phyloP scores from a whole-genome alignment of 768 basidiomycete species.

The Hebeloma cylindrosporum region DNA sequence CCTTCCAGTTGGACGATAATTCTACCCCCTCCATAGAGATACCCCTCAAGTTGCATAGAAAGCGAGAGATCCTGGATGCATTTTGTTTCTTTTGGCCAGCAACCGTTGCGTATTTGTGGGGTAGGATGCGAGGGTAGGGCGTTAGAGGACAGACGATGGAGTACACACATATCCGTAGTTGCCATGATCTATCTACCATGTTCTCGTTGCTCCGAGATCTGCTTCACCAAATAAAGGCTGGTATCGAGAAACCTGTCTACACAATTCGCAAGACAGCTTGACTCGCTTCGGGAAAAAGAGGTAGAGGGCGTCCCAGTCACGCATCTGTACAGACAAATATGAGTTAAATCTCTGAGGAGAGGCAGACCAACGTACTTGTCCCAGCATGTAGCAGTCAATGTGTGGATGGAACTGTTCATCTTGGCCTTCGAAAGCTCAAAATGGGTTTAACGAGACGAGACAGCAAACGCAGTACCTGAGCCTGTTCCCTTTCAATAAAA shows the following conservation, averaged over 20 bases:
- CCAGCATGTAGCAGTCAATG: constrained; percentile 85
- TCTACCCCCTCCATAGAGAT: constrained; percentile 43
- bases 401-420: constrained; percentile 69
- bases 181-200: constrained; percentile 17
- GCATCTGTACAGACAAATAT: constrained; percentile 51
- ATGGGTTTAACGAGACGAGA: constrained; percentile 12
- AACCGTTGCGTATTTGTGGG: constrained; percentile 48
- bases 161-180: constrained; percentile 13
- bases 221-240: constrained; percentile 77
- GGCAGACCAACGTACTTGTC: constrained; percentile 68
- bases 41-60: constrained; percentile 56
- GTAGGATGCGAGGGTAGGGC: constrained; percentile 33
- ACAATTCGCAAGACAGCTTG: constrained; percentile 83
- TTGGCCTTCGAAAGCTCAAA: constrained; percentile 35
- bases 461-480: constrained; percentile 49
- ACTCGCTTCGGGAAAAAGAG: constrained; percentile 77
- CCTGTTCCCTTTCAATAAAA: constrained; percentile 83
- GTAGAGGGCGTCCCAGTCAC: constrained; percentile 77
- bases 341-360: constrained; percentile 3
- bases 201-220: constrained; percentile 48
- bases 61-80: constrained; percentile 59
- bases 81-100: constrained; percentile 73
- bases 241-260: constrained; percentile 92
- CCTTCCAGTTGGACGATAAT: constrained; percentile 36
- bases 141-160: constrained; percentile 17